These are phyloP conservation scores for Tolypocladium endophyticum DNA, from an alignment of 2,329 filamentous ascomycete species.

Conservation along the genomic window DNA sequence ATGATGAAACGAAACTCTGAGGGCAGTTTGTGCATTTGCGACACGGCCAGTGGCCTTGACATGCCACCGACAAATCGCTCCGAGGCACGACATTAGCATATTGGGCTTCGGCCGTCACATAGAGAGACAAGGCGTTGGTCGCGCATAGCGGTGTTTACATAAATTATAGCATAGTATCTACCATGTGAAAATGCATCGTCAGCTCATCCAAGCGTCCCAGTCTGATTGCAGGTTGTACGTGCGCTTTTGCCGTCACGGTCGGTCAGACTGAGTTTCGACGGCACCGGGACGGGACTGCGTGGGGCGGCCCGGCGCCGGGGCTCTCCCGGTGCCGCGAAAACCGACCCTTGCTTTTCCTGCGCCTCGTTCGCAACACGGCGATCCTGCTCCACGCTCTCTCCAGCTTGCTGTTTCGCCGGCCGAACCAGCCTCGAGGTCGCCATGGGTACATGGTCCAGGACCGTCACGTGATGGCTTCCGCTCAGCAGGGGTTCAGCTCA, in stretches of 20 bases:
- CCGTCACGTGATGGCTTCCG: not conserved
- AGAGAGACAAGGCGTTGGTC: not conserved
- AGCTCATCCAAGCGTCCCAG: not conserved
- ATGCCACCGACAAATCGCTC: not conserved
- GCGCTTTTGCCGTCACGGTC: not conserved
- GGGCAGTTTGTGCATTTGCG: not conserved
- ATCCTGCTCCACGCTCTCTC: not conserved
- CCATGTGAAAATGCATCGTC: not conserved
- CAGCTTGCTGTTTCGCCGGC: not conserved
- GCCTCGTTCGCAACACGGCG: not conserved
- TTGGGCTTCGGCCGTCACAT: not conserved
- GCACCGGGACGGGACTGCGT: not conserved
- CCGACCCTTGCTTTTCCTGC: not conserved
- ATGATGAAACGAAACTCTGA: not conserved
- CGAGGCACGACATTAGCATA: not conserved
- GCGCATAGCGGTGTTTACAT: not conserved
- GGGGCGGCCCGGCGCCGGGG: too few species aligned
- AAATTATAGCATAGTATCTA: not conserved
- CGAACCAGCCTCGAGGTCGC: not conserved
- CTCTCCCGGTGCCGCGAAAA: too few species aligned
- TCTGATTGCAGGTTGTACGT: too few species aligned
- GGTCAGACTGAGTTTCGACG: not conserved
- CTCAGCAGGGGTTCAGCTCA: not conserved
- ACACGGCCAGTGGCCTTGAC: not conserved
- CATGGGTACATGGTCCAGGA: not conserved